Evolutionary conservation across 2,329 filamentous ascomycete species (phyloP).

Genomic region (Fusarium palustre): DNA sequence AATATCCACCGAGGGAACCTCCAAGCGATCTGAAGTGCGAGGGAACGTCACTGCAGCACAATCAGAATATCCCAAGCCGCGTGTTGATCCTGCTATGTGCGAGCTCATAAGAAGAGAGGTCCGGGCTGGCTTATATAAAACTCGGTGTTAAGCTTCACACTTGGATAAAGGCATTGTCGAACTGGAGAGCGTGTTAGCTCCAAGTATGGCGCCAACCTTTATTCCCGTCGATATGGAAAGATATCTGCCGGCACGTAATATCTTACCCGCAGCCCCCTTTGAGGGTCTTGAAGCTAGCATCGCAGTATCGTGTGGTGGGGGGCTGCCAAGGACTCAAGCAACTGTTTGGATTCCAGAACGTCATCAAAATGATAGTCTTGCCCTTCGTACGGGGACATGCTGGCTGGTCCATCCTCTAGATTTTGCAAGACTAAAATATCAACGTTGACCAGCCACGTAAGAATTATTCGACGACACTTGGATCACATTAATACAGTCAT

Average conservation of each 20-base stretch:
- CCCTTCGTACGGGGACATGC: conserved; percentile 1
- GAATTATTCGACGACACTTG: not conserved
- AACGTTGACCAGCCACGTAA: conserved; percentile 28
- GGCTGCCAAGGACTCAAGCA: conserved; percentile 21
- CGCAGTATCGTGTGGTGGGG: conserved; percentile 30
- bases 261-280: conserved; percentile 8
- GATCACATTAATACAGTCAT: conserved; percentile 32
- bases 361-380: conserved; percentile 35
- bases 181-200: not conserved
- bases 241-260: conserved; percentile 22
- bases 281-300: conserved; percentile 16
- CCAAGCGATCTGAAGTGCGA: conserved; percentile 7
- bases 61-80: not conserved
- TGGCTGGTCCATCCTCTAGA: conserved; percentile 16
- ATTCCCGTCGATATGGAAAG: not conserved
- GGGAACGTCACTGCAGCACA: not conserved
- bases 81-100: not conserved
- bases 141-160: not conserved
- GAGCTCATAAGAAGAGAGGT: not conserved
- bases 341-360: conserved; percentile 43
- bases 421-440: conserved; percentile 37
- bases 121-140: not conserved
- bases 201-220: not conserved
- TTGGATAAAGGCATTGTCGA: not conserved
- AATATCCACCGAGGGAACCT: conserved; percentile 8